These are phyloP conservation scores for Anthoceros angustus DNA, from an alignment of 225 moss, liverwort and hornwort genomes.

Conservation along the genomic window DNA sequence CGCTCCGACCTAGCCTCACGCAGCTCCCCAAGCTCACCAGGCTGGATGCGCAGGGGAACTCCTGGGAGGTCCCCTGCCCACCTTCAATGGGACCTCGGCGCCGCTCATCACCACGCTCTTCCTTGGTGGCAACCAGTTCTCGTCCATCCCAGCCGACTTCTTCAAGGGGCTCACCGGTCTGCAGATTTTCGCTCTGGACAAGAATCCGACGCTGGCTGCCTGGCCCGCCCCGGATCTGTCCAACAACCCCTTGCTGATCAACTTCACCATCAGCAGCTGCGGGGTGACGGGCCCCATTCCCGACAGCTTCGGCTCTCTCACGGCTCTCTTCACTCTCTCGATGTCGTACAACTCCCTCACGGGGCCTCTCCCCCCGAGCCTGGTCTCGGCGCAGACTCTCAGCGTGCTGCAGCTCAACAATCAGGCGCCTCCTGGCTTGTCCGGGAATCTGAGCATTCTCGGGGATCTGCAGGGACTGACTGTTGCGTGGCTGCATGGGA, in stretches of 20 bases:
- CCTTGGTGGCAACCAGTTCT: not conserved
- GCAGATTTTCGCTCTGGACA: not conserved
- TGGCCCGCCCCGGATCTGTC: not conserved
- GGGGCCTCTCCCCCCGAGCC: not conserved
- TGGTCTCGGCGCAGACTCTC: not conserved
- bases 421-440: not conserved
- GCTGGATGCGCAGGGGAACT: not conserved
- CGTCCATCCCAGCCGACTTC: not conserved
- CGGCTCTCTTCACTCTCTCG: not conserved
- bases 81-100: slow-evolving; percentile 2
- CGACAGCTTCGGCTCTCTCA: not conserved
- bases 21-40: not conserved
- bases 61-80: not conserved
- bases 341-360: not conserved
- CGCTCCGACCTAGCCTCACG: not conserved
- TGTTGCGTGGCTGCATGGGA: not conserved
- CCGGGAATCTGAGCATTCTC: not conserved
- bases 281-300: not conserved
- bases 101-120: not conserved
- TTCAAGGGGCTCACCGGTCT: not conserved
- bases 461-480: not conserved
- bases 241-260: not conserved
- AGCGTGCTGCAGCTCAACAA: not conserved
- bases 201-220: not conserved
- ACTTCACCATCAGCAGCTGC: not conserved